Evolutionary conservation across 192 early-diverging fungal species (phyloP), one percentile per base, ranked within the genome.

Genomic region (Coemansia sp.): DNA sequence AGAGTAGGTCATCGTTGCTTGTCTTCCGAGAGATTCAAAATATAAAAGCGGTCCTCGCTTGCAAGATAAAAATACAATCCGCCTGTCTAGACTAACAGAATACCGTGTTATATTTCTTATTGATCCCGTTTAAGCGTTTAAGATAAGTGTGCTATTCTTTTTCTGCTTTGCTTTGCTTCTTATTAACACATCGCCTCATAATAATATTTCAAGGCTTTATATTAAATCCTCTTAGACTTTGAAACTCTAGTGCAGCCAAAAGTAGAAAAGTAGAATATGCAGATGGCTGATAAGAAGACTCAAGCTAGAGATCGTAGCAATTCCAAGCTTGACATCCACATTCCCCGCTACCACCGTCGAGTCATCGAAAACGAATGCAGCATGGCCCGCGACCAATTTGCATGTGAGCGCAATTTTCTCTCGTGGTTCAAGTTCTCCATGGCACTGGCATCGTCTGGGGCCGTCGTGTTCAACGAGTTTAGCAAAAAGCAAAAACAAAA

Each of bases 311-410:
- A 58, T 40, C 26, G 36, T 23, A 14, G 20, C 54, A 14, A 37
- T 22, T 17, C 14, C 18, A 23, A 22, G 5, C n/a, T 34, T 20
- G 15, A n/a, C 15, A 14, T 20, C 41, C 9, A 18, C n/a, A n/a
- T 34, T 3, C 33, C 26, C 9, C 43, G n/a, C 15, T 39, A 36
- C 30, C 46, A 58, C 25, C 34, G 46, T 7, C 46, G 45, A 3
- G 52, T 62, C 3, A 54, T 73, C 8, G 58, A 61, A 3, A 73
- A 73, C 43, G 70, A 73, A 13, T 36, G 46, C 59, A 73, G 70
- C 43, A 66, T 73, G 64, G 70, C 70, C 13, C 63, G 70, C 23
- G 70, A 73, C 51, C 70, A 73, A 46, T 67, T 73, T 58, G 70
- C 70, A 0, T 54, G 45, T 4, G 70, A 73, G 36, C 58, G 70